Conservation (phyloP, 768 basidiomycete species). For the Jaapia argillacea region DNA sequence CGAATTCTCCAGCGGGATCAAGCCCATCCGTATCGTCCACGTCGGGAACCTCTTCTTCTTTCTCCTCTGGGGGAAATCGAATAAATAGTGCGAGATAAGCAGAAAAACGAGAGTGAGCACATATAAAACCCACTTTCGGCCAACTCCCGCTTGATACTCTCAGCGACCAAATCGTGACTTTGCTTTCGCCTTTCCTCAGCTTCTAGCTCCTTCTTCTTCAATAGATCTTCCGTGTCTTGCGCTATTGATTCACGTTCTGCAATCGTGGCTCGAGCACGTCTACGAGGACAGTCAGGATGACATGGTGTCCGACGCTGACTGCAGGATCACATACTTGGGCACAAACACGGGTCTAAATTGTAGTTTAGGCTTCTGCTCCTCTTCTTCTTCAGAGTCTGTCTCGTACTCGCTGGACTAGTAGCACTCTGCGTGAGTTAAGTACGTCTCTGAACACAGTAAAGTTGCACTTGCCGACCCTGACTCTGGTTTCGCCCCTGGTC, state of each 20-base stretch:
- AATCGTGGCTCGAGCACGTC: constrained; percentile 70
- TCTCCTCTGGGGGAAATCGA: constrained; percentile 59
- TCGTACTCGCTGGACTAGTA: constrained; percentile 79
- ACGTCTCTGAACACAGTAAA: too few relatives aligned
- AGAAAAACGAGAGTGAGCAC: background rate
- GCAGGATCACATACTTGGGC: constrained; percentile 74
- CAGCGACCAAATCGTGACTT: constrained; percentile 87
- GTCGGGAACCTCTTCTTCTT: constrained; percentile 72
- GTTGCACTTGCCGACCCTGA: too few relatives aligned
- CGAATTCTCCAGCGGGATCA: constrained; percentile 85
- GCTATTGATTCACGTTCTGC: constrained; percentile 56
- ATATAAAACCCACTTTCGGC: constrained; percentile 76
- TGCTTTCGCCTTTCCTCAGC: constrained; percentile 79
- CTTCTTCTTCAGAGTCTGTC: constrained; percentile 59
- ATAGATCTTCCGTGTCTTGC: constrained; percentile 67
- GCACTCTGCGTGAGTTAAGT: too few relatives aligned
- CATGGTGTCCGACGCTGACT: too few relatives aligned
- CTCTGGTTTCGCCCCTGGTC: too few relatives aligned
- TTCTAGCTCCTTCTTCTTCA: constrained; percentile 60
- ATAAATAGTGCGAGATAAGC: background rate
- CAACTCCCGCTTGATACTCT: constrained; percentile 86
- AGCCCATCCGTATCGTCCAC: constrained; percentile 93
- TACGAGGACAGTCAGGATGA: constrained; percentile 20
- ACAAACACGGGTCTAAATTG: constrained; percentile 91
- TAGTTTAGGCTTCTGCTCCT: constrained; percentile 65